Evolutionary conservation across 352 stramenopile genomes (phyloP), one percentile per base, ranked within the genome.

Genomic region (Pythium sukuiense): DNA sequence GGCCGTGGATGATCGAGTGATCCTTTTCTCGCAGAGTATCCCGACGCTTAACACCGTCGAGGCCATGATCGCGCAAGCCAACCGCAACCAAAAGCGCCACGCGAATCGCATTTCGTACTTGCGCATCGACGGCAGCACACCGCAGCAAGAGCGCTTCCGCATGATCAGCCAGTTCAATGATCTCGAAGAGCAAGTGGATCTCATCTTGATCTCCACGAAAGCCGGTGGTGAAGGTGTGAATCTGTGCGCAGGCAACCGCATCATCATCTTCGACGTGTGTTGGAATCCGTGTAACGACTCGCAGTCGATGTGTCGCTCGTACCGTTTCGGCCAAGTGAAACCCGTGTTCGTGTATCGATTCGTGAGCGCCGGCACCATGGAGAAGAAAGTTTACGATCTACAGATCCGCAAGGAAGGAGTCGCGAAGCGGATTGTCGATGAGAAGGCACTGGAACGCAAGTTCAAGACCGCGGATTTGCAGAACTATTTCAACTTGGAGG

Each of bases 271-370:
- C 53, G 90, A 97, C 55, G 88, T 96, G 2, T 97, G 89, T 54
- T 97, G 90, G 90, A 97, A 97, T 49, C 90, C 90, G 24, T 96
- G 88, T 70, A 92, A 96, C 26, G 90, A 97, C 54, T 88, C 89
- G 0, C 86, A 98, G 74, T 96, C 89, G 4, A 98, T 98, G 91
- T 97, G 91, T 69, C 87, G 92, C 24, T 96, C 82, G 14, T 98
- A 97, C 57, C 89, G 92, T 9, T 97, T 97, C 70, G 92, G 93
- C 1, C 93, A 98, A 65, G 87, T 76, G 0, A 97, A 97, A 62
- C 79, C 84, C 9, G 92, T 98, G 16, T 98, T 91, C 64, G 91
- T 98, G 4, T 98, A 98, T 57, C 86, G 92, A 0, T 92, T 98
- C 26, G 91, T 98, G 50, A 87, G 89, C 14, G 88, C 83, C 30